phyloP scores from a whole-genome alignment of 768 basidiomycete genomes.

The Rhizopogon sp. region DNA sequence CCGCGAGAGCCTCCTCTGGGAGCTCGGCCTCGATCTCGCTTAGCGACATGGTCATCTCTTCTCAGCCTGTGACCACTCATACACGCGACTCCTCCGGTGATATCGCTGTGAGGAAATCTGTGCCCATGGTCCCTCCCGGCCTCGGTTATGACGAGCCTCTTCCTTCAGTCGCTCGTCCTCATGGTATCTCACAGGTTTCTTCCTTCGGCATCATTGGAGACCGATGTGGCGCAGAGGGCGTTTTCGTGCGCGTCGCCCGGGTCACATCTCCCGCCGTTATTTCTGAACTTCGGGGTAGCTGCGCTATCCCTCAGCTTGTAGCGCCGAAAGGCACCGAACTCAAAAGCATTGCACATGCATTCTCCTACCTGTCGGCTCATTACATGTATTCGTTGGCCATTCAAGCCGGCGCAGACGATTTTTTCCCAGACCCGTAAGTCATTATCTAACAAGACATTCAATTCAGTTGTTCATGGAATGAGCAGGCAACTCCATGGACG shows the following conservation, averaged over 20 bases:
- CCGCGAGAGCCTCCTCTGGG: not conserved
- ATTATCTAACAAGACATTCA: not conserved
- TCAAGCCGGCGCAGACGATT: conserved; percentile 1
- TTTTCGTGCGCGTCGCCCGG: conserved; percentile 9
- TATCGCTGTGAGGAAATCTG: not conserved
- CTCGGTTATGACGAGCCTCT: not conserved
- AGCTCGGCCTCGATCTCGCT: conserved; percentile 2
- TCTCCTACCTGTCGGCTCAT: conserved; percentile 1
- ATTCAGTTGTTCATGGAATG: not conserved
- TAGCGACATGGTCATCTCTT: not conserved
- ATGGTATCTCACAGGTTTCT: not conserved
- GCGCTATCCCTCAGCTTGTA: not conserved
- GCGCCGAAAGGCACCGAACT: not conserved
- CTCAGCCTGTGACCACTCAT: not conserved
- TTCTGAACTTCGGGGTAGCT: not conserved
- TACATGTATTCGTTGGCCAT: conserved; percentile 1
- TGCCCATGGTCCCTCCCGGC: conserved; percentile 3
- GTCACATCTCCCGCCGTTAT: not conserved
- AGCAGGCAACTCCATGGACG: conserved; percentile 14
- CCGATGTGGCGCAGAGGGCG: conserved; percentile 13
- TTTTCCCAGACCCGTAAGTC: conserved; percentile 5
- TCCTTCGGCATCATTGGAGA: conserved; percentile 6
- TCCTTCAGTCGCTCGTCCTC: not conserved
- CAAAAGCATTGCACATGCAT: not conserved
- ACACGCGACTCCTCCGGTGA: not conserved